Evolutionary conservation across 2,329 filamentous ascomycete genomes (phyloP), one percentile per base, ranked within the genome.

Genomic region (Orbilia blumenaviensis): DNA sequence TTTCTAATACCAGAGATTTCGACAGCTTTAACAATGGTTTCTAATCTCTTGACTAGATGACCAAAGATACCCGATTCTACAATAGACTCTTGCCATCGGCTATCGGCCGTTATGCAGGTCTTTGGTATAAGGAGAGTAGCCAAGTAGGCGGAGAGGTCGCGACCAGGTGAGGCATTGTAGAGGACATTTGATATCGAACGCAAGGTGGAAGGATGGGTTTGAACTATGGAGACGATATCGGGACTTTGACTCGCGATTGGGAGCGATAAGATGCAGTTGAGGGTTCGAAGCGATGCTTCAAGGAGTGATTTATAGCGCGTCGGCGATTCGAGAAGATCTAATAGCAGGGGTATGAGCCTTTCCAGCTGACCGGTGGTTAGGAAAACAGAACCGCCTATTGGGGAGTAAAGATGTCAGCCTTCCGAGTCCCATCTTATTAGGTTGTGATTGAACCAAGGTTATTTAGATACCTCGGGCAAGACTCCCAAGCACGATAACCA

Each of bases 361-460:
- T 71, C 66, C 27, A 66, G 46, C 32, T 77, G 72, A 18, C 5
- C 9, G 2, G 41, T 25, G 32, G 25, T 46, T 23, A 97, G 87
- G 82, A 95, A 97, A 14, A 90, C 85, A 48, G 92, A 88, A 4
- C 94, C 94, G 79, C 91, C 93, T 96, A 81, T 61, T n/a, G n/a
- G n/a, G 80, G 44, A 34, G 21, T 23, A 64, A 42, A 36, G 48
- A 63, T 21, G 41, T 71, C 38, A 66, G 50, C 38, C 9, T 41
- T n/a, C 52, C 3, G 16, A 58, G 16, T n/a, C 10, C 14, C n/a
- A n/a, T n/a, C 1, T 38, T 10, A 9, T 52, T 34, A 25, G 36
- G 52, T 18, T 10, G 32, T 34, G 21, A 6, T 32, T 23, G 6
- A 14, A 25, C 16, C 32, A n/a, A 50, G 25, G 29, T 41, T 25